phyloP scores from a whole-genome alignment of 768 basidiomycete genomes.

The Pisolithus sp. region DNA sequence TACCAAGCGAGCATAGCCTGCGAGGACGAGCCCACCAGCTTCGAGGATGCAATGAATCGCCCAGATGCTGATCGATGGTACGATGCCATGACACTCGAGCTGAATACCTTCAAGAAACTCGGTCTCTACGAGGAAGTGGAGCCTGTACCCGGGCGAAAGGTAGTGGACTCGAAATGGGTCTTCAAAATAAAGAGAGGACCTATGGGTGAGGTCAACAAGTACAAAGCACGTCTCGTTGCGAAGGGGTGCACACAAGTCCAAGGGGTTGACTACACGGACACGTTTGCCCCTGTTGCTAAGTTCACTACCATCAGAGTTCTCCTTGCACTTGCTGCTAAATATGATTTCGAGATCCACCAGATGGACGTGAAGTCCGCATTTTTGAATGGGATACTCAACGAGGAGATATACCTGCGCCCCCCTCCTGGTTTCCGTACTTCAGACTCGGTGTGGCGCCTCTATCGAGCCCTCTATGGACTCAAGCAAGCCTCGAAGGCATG shows the following conservation, averaged over 20 bases:
- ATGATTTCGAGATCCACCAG: conserved; percentile 9
- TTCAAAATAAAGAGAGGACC: conserved; percentile 4
- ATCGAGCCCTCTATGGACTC: not conserved
- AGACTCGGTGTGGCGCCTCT: not conserved
- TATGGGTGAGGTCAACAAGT: conserved; percentile 22
- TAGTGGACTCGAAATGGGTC: not conserved
- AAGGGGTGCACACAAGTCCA: conserved; percentile 28
- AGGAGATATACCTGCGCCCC: conserved; percentile 23
- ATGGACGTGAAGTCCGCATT: conserved; percentile 27
- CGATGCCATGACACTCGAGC: not conserved
- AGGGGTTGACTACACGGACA: conserved; percentile 32
- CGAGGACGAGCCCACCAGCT: not conserved
- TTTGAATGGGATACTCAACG: conserved; percentile 11
- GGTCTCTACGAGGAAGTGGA: conserved; percentile 2
- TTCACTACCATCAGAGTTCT: conserved; percentile 16
- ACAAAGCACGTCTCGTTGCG: conserved; percentile 37
- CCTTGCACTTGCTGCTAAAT: conserved; percentile 7
- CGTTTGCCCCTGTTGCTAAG: conserved; percentile 21
- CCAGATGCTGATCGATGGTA: conserved; percentile 2
- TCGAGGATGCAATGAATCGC: not conserved
- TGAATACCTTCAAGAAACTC: conserved; percentile 1
- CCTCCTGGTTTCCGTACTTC: conserved; percentile 7
- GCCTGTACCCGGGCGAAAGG: not conserved
- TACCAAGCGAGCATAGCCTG: not conserved
- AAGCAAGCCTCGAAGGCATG: conserved; percentile 4